These are phyloP conservation scores for Stachybotrys chlorohalonatus DNA, from an alignment of 2,329 filamentous ascomycete genomes.

Conservation along the genomic window DNA sequence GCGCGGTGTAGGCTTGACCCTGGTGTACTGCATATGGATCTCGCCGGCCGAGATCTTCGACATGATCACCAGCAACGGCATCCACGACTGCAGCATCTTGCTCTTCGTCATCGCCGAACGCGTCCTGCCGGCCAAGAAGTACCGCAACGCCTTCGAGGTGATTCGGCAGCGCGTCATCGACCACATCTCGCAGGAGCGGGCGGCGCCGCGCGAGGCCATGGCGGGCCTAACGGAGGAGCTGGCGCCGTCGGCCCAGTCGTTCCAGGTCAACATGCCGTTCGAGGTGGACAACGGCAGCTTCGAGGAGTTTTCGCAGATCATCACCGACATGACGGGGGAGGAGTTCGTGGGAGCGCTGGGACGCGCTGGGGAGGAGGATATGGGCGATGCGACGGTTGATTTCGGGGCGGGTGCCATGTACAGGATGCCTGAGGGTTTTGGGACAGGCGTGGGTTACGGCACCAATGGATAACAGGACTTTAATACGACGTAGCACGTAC, in stretches of 20 bases:
- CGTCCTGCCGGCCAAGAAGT: not conserved
- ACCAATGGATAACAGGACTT: not conserved
- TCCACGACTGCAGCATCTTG: not conserved
- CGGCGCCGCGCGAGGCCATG: not conserved
- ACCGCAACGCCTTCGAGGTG: not conserved
- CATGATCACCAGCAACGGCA: not conserved
- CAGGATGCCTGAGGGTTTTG: not conserved
- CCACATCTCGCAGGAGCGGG: not conserved
- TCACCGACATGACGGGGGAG: not conserved
- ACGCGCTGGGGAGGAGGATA: not conserved
- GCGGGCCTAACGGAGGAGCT: not conserved
- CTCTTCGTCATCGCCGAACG: not conserved
- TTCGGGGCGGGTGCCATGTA: not conserved
- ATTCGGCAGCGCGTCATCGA: not conserved
- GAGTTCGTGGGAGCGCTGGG: not conserved
- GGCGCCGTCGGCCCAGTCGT: not conserved
- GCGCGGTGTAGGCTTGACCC: not conserved
- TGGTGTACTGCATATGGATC: not conserved
- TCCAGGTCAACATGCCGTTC: not conserved
- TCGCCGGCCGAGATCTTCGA: not conserved
- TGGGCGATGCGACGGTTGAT: not conserved
- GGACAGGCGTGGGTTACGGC: not conserved
- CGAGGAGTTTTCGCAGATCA: not conserved
- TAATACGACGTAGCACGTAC: no score
- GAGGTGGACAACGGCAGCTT: not conserved